Base-by-base conservation (phyloP, 2,329 filamentous ascomycete genomes). In the Neonectria faginata region DNA sequence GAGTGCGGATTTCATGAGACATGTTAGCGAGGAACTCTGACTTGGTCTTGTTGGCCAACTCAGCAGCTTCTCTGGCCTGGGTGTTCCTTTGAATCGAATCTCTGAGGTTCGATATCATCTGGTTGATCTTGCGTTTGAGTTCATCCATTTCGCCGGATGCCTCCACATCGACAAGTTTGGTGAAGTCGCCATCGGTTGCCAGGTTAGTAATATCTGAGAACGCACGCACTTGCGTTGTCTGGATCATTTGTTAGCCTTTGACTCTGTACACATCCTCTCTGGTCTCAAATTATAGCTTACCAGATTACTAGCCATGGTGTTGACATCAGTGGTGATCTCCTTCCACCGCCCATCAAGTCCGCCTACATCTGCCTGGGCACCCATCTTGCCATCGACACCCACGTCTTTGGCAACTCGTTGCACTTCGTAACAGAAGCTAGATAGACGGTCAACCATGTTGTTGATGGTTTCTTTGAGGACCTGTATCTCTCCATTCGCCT, bases 91-190 rank as follows among this genome's bases (percentile, higher is more conserved):
- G 94, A 71, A 99, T 97, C 85, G 92, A 97, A 80, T 98, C 96
- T 71, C 95, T 86, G 67, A 99, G 83, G 77, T 97, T 97, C 77
- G 92, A 96, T 57, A 98, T 94, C 96, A 99, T 99, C 83, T 97
- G 93, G 78, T 98, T 99, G 86, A 99, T 98, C 85, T 98, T 98
- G 74, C 94, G 90, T 82, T 99, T 99, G 73, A 99, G 86, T 79
- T 98, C 95, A 80, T 98, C 96, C 96, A 99, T 98, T 80, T 99
- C 96, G 68, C 96, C 96, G 12, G 95, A 97, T 20, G 96, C 96
- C 79, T 97, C 94, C 18, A 99, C 95, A 52, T 96, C 97, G 78
- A 99, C 95, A 62, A 97, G 89, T 78, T 97, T 97, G 25, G 93
- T 97, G 79, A 98, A 98, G 79, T 99, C 95, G 68, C 96, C 96